Conservation (phyloP, 257 asterid species). For the Solanum bukasovii region DNA sequence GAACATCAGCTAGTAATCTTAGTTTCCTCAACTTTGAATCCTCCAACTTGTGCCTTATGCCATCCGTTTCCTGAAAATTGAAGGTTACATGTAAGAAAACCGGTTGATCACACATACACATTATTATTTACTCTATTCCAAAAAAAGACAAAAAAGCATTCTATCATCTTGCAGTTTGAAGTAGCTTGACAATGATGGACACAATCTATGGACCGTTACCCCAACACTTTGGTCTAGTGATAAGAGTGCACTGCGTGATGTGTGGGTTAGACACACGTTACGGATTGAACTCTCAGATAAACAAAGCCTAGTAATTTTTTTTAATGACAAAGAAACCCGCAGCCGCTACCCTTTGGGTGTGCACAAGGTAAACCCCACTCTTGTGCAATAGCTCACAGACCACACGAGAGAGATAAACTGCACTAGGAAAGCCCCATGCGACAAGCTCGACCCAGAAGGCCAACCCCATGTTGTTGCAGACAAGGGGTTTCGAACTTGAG, state of each 20-base stretch:
- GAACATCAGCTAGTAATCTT: slow-evolving; percentile 65
- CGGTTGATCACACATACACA: background rate
- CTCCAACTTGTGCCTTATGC: slow-evolving; percentile 41
- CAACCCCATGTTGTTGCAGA: background rate
- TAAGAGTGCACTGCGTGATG: background rate
- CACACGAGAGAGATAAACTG: background rate
- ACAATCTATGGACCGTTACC: background rate
- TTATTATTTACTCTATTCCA: background rate
- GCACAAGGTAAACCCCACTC: background rate
- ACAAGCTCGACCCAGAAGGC: background rate
- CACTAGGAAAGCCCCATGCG: background rate
- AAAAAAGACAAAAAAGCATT: background rate
- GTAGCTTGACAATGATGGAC: background rate
- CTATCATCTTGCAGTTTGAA: background rate
- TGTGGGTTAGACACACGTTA: background rate
- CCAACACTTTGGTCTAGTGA: background rate
- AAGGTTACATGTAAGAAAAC: background rate
- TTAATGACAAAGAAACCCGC: background rate
- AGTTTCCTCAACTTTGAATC: slow-evolving; percentile 38
- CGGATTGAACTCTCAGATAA: background rate
- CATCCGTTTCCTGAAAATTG: slow-evolving; percentile 45
- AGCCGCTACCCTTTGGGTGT: background rate
- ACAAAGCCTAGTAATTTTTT: background rate
- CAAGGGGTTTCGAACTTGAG: background rate
- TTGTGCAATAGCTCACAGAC: background rate